Base-by-base conservation (phyloP, 148 eudicot genomes). In the Nepenthes gracilis region DNA sequence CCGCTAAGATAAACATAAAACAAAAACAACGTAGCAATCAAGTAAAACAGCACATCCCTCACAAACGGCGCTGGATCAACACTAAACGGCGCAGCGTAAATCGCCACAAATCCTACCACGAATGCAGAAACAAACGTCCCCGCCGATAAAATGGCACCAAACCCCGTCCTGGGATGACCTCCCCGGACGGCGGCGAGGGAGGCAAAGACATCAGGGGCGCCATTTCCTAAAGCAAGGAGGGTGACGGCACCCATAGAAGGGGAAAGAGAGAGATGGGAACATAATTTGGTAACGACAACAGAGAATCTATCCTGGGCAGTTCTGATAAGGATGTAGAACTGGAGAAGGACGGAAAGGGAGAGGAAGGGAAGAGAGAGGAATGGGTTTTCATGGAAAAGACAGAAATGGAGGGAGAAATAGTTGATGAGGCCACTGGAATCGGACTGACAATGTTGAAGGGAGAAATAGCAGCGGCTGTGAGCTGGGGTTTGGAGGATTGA, bases 171-270 rank as follows among this genome's bases (percentile, higher is more conserved):
- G 0, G 85, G 55, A 13, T 76, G 84, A 1, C 91, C 91, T 0
- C 70, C 72, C 3, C 76, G 69, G 4, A 93, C 80, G 4, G 98
- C 98, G 1, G 98, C 95, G 5, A 81, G 74, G 0, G 96, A 82
- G 0, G 96, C 70, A 58, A 93, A 93, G n/a, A 93, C 89, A 49
- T 93, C 98, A 1, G 98, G 98, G 2, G 98, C 98, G 2, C 98
- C 98, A 45, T 93, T 93, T 0, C 98, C 98, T 4, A 93, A 77
- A 2, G 98, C 88, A 0, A 93, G 51, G 2, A 93, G 80, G 1
- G 98, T 88, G 2, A 93, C 98, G 9, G 96, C 98, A 1, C 82
- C 98, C 83, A 93, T 81, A 0, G 87, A 82, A 0, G 96, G 91
- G 0, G 96, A 78, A 14, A 93, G 78, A 1, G 73, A 74, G 37